Conservation (phyloP, 1,139 yeast genomes). For the Suzukiozyma palmioleophila region DNA sequence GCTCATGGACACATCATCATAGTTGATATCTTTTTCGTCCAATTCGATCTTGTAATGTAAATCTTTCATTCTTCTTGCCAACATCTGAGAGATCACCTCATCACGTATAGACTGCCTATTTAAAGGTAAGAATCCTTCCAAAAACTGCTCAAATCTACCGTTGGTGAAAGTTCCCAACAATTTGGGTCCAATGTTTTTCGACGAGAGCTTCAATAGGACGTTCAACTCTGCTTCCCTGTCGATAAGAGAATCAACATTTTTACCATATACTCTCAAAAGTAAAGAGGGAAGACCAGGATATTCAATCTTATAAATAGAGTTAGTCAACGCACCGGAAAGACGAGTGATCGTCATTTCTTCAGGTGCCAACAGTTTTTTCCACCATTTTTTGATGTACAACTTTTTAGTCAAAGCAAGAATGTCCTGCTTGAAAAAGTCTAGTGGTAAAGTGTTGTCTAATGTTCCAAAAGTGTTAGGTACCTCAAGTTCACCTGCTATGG, state of each 20-base stretch:
- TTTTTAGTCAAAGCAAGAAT: slow-evolving; percentile 61
- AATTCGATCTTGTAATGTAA: slow-evolving; percentile 79
- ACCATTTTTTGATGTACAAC: slow-evolving; percentile 77
- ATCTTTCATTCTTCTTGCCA: slow-evolving; percentile 96
- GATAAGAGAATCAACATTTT: slow-evolving; percentile 79
- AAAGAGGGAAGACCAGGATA: slow-evolving; percentile 45
- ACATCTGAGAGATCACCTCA: slow-evolving; percentile 72
- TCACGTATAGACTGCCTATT: slow-evolving; percentile 69
- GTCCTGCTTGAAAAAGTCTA: slow-evolving; percentile 82
- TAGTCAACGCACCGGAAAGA: slow-evolving; percentile 90
- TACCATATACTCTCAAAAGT: slow-evolving; percentile 84
- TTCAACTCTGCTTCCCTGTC: slow-evolving; percentile 80
- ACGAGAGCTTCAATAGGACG: slow-evolving; percentile 67
- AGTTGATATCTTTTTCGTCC: slow-evolving; percentile 42
- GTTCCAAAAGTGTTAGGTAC: slow-evolving; percentile 39
- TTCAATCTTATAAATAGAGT: slow-evolving; percentile 72
- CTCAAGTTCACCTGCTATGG: slow-evolving; percentile 24
- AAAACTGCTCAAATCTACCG: slow-evolving; percentile 89
- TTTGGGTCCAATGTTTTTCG: slow-evolving; percentile 81
- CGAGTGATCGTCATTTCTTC: slow-evolving; percentile 50
- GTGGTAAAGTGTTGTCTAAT: slow-evolving; percentile 71
- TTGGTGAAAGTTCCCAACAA: slow-evolving; percentile 83
- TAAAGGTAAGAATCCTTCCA: slow-evolving; percentile 75
- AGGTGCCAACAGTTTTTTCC: slow-evolving; percentile 36
- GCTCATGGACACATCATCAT: slow-evolving; percentile 5